Base-by-base conservation (phyloP, 768 basidiomycete genomes). In the Panellus pusillus region DNA sequence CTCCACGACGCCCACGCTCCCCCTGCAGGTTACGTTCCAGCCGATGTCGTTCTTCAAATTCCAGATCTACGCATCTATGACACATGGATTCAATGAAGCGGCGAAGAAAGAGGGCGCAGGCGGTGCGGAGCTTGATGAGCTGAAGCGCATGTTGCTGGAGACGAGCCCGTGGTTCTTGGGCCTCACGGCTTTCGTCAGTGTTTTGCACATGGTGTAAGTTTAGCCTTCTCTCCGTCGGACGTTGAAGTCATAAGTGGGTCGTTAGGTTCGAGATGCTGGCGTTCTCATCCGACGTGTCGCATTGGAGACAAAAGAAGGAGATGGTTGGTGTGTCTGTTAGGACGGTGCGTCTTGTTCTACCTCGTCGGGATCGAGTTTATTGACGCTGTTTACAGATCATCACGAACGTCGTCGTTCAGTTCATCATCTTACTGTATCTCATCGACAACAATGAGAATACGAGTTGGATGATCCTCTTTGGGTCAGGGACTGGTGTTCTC, bases 361-460 rank as follows among this genome's bases (percentile, higher is more conserved):
- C 38, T 58, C 58, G 55, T 28, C 38, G n/a, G 50, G 9, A 57
- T 47, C 53, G 48, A 58, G 50, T 52, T 39, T 53, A 14, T 54
- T 9, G 44, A 17, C 9, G 11, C 15, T 13, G 29, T n/a, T 6
- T 31, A 45, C 60, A 81, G 79, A 81, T 99, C 62, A 67, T 98
- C 61, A 91, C 93, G 36, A 99, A 98, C 69, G 92, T 95, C 58
- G 84, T 98, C 66, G 89, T 94, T n/a, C 91, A 95, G 75, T 68
- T 89, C 27, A 77, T 98, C 63, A 86, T 97, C 63, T 76, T 96
- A 29, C 78, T 98, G 17, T 98, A 97, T 72, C 87, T 98, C 62
- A 85, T 95, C 63, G 95, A 97, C 73, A 95, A 94, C 68, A 92
- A 91, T 62, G 86, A 91, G 48, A 91, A 98, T 68, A 99, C 96